phyloP scores from a whole-genome alignment of 2,329 filamentous ascomycete genomes.

The Hypoxylon sp. region DNA sequence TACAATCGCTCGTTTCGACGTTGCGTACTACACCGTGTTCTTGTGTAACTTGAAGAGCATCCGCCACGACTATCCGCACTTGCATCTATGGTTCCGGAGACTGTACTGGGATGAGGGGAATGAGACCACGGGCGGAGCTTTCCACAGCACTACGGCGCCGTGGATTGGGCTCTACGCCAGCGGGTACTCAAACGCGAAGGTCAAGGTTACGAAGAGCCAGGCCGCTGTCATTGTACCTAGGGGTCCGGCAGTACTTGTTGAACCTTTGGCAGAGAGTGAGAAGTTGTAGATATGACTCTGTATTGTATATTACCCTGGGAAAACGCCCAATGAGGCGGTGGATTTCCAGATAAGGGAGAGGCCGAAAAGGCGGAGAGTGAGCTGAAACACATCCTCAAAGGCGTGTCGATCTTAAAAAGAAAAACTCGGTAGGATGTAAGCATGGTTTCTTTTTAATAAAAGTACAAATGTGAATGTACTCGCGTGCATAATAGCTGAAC shows the following conservation, averaged over 20 bases:
- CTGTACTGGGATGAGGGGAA: constrained; percentile 77
- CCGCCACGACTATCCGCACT: constrained; percentile 73
- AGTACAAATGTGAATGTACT: too few relatives aligned
- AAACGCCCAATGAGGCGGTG: neutral
- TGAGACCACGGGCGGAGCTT: constrained; percentile 66
- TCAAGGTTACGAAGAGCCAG: constrained; percentile 50
- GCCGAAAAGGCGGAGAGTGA: neutral
- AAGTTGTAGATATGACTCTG: constrained; percentile 32
- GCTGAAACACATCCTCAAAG: neutral
- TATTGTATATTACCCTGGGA: neutral
- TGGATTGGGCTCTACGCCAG: constrained; percentile 54
- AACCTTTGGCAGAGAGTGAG: constrained; percentile 47
- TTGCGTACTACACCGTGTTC: constrained; percentile 77
- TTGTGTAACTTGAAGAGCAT: constrained; percentile 75
- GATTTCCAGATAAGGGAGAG: too few relatives aligned
- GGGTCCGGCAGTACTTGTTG: constrained; percentile 49
- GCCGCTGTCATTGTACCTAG: constrained; percentile 53
- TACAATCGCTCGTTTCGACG: constrained; percentile 77
- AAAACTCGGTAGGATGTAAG: neutral
- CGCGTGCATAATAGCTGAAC: too few relatives aligned
- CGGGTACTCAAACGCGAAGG: constrained; percentile 51
- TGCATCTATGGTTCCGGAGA: constrained; percentile 78
- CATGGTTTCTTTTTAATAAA: neutral
- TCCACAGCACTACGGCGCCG: constrained; percentile 77
- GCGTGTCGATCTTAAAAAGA: neutral